Base-by-base conservation (phyloP, 225 moss, liverwort and hornwort genomes). In the Physcomitrellopsis africana region DNA sequence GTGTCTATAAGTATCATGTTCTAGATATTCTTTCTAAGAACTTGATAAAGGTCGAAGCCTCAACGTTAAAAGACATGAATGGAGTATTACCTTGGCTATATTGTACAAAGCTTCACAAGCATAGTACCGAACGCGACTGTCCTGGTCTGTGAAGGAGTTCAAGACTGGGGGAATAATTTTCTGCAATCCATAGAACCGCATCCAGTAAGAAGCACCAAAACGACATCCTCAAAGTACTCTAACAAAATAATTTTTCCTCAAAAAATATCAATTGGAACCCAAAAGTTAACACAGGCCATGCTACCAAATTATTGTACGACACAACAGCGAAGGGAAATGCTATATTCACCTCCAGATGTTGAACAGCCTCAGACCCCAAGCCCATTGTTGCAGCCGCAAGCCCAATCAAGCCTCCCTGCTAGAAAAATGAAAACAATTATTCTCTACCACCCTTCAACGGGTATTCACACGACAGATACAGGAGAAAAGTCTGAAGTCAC, bases 341-440 rank as follows among this genome's bases (percentile, higher is more conserved):
- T 51, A 49, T 55, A 27, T 70, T 84, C 80, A 94, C 96, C 82
- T 94, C 89, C 24, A 96, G 85, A 72, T 96, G 96, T 74, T 92
- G 96, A 83, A 86, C 84, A 46, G 96, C 92, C 82, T 97, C 96
- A 57, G 85, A 64, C 51, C 92, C 94, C 64, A 97, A 86, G 44
- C 96, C 96, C 83, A 97, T 94, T 69, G 94, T 94, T 62, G 92
- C 96, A 74, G 96, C 96, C 57, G 96, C 96, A 61, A 97, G 92
- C 67, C 89, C 96, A 76, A 97, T 94, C 72, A 97, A 80, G 44
- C 96, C 96, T 72, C 96, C 96, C 96, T 96, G 87, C 56, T 77
- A 55, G 56, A 74, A 68, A 57, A 51, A 47, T 10, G 69, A 46
- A 60, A 72, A 23, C 1, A 63, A 44, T 72, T 57, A 72, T 43